Evolutionary conservation across 1,284 basidiomycete genomes (phyloP).

Genomic region (Cryptococcus sp.): DNA sequence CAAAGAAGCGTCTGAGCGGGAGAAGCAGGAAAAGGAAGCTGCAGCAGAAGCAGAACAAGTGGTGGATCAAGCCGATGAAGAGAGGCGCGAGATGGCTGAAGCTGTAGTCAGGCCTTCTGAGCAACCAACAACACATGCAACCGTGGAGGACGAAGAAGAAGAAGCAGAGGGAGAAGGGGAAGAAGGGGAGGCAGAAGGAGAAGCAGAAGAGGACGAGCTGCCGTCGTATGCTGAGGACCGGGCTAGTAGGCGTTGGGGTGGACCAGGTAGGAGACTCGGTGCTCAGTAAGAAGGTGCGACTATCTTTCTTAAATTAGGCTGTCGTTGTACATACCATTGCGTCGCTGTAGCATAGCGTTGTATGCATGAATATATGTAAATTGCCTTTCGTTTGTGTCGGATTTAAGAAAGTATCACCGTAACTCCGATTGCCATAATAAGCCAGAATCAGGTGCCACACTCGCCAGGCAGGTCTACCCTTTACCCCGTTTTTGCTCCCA

Average conservation of each 20-base stretch:
- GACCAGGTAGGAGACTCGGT: background rate
- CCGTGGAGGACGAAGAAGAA: conserved; percentile 3
- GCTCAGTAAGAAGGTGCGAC: background rate
- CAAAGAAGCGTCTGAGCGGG: conserved; percentile 14
- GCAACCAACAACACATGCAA: too few species aligned
- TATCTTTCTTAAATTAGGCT: too few species aligned
- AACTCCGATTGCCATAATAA: too few species aligned
- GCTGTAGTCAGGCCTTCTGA: background rate
- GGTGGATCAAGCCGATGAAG: conserved; percentile 8
- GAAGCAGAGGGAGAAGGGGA: background rate
- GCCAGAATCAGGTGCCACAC: too few species aligned
- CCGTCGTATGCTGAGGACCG: conserved; percentile 13
- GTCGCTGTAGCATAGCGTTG: too few species aligned
- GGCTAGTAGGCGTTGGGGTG: conserved; percentile 12
- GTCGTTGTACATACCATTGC: too few species aligned
- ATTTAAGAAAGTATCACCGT: too few species aligned
- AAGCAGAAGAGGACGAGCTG: conserved; percentile 18
- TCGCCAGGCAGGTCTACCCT: too few species aligned
- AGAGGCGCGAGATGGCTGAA: conserved; percentile 11
- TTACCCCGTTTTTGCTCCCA: too few species aligned
- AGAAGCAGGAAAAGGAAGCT: conserved; percentile 10
- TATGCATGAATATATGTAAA: too few species aligned
- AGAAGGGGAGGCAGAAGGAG: conserved; percentile 10
- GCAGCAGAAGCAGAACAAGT: conserved; percentile 14
- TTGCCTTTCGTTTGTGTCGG: too few species aligned